A percentile compares a stretch with the other conserved stretches of the same genome.
phyloP scores from a whole-genome alignment of 495 filamentous ascomycete genomes.

The Annulohypoxylon bovei region DNA sequence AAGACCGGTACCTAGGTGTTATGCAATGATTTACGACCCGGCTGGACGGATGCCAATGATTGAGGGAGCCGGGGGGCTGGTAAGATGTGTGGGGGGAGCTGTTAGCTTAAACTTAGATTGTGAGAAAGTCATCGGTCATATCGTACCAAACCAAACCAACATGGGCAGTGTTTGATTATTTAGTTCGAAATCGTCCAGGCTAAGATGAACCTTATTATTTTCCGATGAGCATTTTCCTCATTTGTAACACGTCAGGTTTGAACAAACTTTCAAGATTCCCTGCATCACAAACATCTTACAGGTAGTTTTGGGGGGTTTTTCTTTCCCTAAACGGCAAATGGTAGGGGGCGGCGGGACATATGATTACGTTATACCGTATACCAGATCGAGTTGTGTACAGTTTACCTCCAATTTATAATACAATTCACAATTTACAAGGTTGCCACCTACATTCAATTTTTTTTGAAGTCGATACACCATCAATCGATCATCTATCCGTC shows the following conservation, averaged over 20 bases:
- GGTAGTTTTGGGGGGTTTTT: background rate
- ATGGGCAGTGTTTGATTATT: background rate
- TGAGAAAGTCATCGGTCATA: background rate
- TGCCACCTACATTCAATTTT: background rate
- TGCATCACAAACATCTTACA: background rate
- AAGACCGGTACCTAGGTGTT: constrained; percentile 1
- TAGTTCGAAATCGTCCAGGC: constrained; percentile 1
- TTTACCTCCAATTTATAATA: background rate
- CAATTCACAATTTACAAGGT: background rate
- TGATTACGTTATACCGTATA: background rate
- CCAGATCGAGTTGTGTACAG: background rate
- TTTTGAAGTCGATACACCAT: background rate
- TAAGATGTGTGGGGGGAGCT: constrained; percentile 31
- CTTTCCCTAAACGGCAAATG: no score
- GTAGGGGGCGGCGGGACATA: background rate
- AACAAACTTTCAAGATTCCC: background rate
- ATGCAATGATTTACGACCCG: constrained; percentile 39
- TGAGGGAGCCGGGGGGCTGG: constrained; percentile 35
- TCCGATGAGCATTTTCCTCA: constrained; percentile 4
- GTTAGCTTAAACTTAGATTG: constrained; percentile 11
- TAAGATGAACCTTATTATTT: constrained; percentile 22
- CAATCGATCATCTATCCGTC: constrained; percentile 24
- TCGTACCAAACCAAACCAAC: constrained; percentile 1
- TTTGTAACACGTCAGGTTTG: background rate
- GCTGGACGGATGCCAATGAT: constrained; percentile 32